Evolutionary conservation across 371 early-diverging fungal species (phyloP).

Genomic region (Blakeslea trispora): DNA sequence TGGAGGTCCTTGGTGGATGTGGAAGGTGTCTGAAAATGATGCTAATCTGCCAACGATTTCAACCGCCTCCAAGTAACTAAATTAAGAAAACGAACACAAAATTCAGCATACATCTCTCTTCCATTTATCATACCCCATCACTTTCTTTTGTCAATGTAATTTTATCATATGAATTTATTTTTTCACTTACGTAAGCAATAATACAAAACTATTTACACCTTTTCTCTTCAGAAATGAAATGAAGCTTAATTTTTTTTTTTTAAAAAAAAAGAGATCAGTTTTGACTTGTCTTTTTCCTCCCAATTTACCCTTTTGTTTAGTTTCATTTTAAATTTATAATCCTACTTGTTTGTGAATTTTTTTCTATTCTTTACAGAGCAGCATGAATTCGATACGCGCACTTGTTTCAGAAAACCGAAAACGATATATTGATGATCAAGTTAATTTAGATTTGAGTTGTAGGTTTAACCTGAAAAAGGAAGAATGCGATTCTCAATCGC

Average conservation of each 20-base stretch:
- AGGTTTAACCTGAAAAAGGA: conserved; percentile 6
- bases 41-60: conserved; percentile 9
- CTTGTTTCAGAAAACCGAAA: conserved; percentile 56
- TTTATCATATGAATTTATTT: neutral
- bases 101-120: neutral
- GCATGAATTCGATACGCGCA: conserved; percentile 35
- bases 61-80: conserved; percentile 12
- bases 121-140: neutral
- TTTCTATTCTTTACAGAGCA: too few relatives aligned
- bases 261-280: too few relatives aligned
- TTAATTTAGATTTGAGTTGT: conserved; percentile 72
- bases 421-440: conserved; percentile 50
- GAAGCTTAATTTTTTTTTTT: too few relatives aligned
- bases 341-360: too few relatives aligned
- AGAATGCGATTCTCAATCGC: neutral
- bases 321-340: too few relatives aligned
- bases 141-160: neutral
- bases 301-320: too few relatives aligned
- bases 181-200: neutral
- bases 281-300: too few relatives aligned
- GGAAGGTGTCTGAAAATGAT: conserved; percentile 31
- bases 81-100: too few relatives aligned
- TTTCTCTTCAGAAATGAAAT: too few relatives aligned
- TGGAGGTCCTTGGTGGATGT: conserved; percentile 57
- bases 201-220: too few relatives aligned